Evolutionary conservation across 441 rosid genomes (phyloP).

Genomic region (Lepidium campestre): DNA sequence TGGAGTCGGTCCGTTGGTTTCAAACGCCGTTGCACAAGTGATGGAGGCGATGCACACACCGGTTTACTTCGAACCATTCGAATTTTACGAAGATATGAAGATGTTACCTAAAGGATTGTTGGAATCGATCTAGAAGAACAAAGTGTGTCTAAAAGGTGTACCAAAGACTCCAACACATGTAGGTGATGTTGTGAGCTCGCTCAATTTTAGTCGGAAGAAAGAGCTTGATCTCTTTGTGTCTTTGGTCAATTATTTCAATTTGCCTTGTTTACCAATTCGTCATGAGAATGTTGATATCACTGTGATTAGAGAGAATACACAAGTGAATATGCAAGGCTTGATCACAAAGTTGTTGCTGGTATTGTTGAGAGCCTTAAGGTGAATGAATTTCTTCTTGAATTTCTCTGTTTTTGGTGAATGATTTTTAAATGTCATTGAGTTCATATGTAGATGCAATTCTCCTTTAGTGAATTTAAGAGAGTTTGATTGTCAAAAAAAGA

Average conservation of each 20-base stretch:
- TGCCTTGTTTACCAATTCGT: conserved; percentile 73
- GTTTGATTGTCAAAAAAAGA: no score
- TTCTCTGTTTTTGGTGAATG: neutral
- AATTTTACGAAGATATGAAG: conserved; percentile 86
- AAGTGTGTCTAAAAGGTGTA: conserved; percentile 90
- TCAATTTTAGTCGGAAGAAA: conserved; percentile 69
- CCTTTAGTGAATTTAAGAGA: neutral
- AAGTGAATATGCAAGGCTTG: conserved; percentile 92
- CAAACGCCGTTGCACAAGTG: conserved; percentile 82
- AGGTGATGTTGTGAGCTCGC: conserved; percentile 89
- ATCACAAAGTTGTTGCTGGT: conserved; percentile 94
- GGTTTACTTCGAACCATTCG: conserved; percentile 73
- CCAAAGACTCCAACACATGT: conserved; percentile 80
- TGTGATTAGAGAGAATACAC: conserved; percentile 95
- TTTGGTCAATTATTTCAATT: conserved; percentile 75
- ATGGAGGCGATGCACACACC: conserved; percentile 98
- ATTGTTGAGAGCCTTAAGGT: conserved; percentile 99
- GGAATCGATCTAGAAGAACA: conserved; percentile 87
- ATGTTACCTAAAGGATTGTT: conserved; percentile 65
- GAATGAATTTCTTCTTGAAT: neutral
- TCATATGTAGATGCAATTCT: neutral
- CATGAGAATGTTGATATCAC: conserved; percentile 89
- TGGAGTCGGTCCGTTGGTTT: conserved; percentile 83
- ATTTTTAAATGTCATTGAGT: neutral
- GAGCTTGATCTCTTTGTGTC: conserved; percentile 92